Base-by-base conservation (phyloP, 805 yeast genomes). In the Saccharomycopsis fermentans region DNA sequence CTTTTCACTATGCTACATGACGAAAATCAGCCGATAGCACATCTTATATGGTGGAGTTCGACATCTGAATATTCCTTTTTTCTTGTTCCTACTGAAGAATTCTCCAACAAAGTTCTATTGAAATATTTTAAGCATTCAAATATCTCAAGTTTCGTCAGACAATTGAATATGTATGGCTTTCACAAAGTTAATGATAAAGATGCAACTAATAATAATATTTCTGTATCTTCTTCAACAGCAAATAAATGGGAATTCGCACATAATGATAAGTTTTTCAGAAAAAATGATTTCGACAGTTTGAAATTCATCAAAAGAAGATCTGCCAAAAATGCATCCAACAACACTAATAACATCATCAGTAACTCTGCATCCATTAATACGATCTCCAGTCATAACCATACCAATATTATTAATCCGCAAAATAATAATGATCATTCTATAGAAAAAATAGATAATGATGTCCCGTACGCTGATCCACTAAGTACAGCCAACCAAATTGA, bases 211-310 rank as follows among this genome's bases (percentile, higher is more conserved):
- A 54, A 59, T 47, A 56, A 58, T 27, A 52, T 21, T 26, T 32
- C 35, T 6, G 26, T 32, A 11, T 29, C 50, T 9, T 17, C 47
- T 12, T 29, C 29, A 8, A 36, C 69, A 9, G 27, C 58, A 11
- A 35, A 48, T n/a, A 54, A 40, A 24, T 91, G 98, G 98, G 97
- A 91, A 73, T 91, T 91, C 71, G 82, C 84, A 58, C 98, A 91
- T 69, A 81, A 88, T 37, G 83, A 89, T 2, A 87, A 86, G 35
- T 78, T 78, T 59, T 91, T 91, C 72, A 78, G 82, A 63, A 84
- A 89, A 57, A 97, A 96, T 50, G 95, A 91, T 69, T 71, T 82
- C 19, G 94, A 86, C 47, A 77, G 86, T 12, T 72, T 91, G 61
- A 81, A 87, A 59, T 77, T 80, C 17, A 92, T 91, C 69, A 90